Evolutionary conservation across 306 rosid genomes (phyloP), one percentile per base, ranked within the genome.

Genomic region (Acacia melanoxylon): DNA sequence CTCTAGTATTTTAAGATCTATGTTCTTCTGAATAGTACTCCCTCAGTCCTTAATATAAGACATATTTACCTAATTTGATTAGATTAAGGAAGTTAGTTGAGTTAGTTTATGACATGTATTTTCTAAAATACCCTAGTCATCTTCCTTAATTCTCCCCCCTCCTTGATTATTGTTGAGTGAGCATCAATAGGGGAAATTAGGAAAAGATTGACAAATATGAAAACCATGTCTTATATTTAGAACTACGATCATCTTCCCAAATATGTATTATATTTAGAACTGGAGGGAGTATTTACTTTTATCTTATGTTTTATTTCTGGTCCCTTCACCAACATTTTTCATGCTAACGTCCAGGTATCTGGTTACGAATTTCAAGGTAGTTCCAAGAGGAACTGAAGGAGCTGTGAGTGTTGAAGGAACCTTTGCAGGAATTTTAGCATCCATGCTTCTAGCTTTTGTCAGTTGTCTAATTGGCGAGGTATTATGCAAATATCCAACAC

Each of bases 341-440:
- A 5, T 46, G 37, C 27, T 33, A 68, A 87, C 83, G 72, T 66
- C 42, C 89, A 96, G 99, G 92, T 96, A 96, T 84, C 87, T 96
- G 77, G 93, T 96, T 49, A 95, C 98, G 8, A 91, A 96, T 71
- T 86, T 96, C 86, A 93, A 92, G 90, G 78, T 91, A 73, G 99
- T 96, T 83, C 98, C 98, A 77, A 89, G 98, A 86, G 99, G 99
- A 74, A 96, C 99, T 27, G 99, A 96, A 86, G 99, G 99, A 77
- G 99, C 98, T 29, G 89, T 96, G 75, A 96, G 99, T 83, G 80
- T 93, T 10, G 98, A 92, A 80, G 99, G 99, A 90, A 92, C 99
- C 78, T 40, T 92, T 83, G 97, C 99, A 59, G 99, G 99, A 83
- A 83, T 96, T 86, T 86, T 93, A 35, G 99, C 98, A 25, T 86